phyloP scores from a whole-genome alignment of 148 eudicot genomes.

The Rheum nobile region DNA sequence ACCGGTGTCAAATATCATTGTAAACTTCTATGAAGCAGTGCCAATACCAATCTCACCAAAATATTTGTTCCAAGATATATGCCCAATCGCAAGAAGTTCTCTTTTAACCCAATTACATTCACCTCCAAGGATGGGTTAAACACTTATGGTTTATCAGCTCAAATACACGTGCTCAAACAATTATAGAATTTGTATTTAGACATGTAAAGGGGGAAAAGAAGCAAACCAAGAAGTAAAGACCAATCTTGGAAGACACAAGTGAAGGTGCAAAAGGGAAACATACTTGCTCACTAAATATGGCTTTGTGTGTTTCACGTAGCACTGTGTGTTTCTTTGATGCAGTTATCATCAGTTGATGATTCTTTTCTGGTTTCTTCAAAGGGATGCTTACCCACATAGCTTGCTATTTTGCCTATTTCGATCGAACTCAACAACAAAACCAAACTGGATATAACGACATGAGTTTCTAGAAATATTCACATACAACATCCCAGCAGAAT shows the following conservation, averaged over 20 bases:
- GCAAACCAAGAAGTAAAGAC: constrained; percentile 9
- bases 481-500: constrained; percentile 82
- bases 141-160: constrained; percentile 73
- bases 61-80: constrained; percentile 67
- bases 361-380: constrained; percentile 36
- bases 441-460: constrained; percentile 59
- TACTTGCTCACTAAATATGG: constrained; percentile 87
- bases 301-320: constrained; percentile 65
- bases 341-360: constrained; percentile 49
- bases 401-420: constrained; percentile 16
- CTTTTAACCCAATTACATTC: constrained; percentile 66
- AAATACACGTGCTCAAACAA: constrained; percentile 52
- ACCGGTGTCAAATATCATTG: constrained; percentile 85
- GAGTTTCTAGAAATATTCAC: constrained; percentile 67
- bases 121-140: constrained; percentile 57
- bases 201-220: not conserved
- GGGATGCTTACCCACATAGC: constrained; percentile 23
- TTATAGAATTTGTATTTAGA: not conserved
- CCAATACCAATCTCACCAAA: constrained; percentile 91
- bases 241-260: not conserved
- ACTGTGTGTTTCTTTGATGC: constrained; percentile 50
- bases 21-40: constrained; percentile 74
- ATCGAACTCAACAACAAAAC: constrained; percentile 33
- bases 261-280: not conserved
- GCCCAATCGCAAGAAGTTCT: constrained; percentile 69